Base-by-base conservation (phyloP, 2,329 filamentous ascomycete species). In the Cryphonectria naterciae region DNA sequence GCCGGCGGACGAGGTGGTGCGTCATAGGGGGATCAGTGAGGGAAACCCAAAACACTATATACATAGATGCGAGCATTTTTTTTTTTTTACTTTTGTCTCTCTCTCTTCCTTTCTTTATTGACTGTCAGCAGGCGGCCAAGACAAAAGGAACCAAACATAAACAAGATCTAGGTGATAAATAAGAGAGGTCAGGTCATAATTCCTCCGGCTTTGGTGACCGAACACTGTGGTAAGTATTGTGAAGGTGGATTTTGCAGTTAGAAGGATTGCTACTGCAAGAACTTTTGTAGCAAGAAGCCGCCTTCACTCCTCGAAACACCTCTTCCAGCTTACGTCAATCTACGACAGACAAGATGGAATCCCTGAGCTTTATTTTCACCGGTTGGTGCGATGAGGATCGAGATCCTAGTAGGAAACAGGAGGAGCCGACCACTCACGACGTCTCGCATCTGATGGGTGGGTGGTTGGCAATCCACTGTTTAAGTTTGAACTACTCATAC, bases 1-100 rank as follows among this genome's bases (percentile, higher is more conserved):
- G 75, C 74, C 28, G 76, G 79, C 68, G 75, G 79, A 65, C 78
- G 78, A 71, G 74, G 75, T 68, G 76, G 74, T 28, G 73, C 72
- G 56, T 70, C 70, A 67, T 75, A 75, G 61, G 71, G 25, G 65
- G 70, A 41, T 28, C 22, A 3, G 37, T 32, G 11, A 39, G 2
- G 22, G 37, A 39, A 11, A 3, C 32, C 22, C 11, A 41, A 32
- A 43, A 49, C 1, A 37, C 7, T 41, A 39, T 11, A 39, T 11
- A 39, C 37, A 49, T 15, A 22, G 22, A 64, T 22, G 2, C 52
- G 4, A 17, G 52, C 54, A 32, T 17, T 46, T 22, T 22, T 49
- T 43, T 5, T 46, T 46, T 46, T 17, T n/a, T n/a, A n/a, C n/a
- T n/a, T n/a, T n/a, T n/a, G n/a, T n/a, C 15, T 22, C 43, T 6